phyloP scores from a whole-genome alignment of 768 basidiomycete genomes.

The Lepiota venenata region DNA sequence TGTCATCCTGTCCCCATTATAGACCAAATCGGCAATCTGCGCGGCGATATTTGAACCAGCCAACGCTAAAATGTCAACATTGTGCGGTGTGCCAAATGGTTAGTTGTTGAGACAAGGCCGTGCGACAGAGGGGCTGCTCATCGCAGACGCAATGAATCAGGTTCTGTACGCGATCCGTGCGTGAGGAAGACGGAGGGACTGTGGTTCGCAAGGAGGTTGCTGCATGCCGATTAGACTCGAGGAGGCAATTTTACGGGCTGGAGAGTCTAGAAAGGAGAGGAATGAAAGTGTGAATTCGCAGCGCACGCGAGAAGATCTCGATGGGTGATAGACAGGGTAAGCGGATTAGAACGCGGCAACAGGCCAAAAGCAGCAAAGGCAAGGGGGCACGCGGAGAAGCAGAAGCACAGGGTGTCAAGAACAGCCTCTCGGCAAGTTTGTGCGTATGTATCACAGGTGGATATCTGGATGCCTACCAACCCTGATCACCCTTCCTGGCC shows the following conservation, averaged over 20 bases:
- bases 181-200: background rate
- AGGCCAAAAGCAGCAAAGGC: conserved; percentile 45
- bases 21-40: conserved; percentile 26
- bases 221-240: conserved; percentile 18
- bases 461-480: conserved; percentile 10
- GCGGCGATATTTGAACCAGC: conserved; percentile 16
- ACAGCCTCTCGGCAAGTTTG: conserved; percentile 14
- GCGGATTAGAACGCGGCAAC: conserved; percentile 44
- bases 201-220: conserved; percentile 13
- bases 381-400: conserved; percentile 60
- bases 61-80: conserved; percentile 8
- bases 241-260: conserved; percentile 6
- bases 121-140: background rate
- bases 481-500: conserved; percentile 9
- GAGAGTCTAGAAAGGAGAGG: conserved; percentile 24
- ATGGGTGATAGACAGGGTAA: conserved; percentile 31
- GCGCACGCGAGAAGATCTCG: conserved; percentile 37
- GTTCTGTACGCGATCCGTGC: conserved; percentile 10
- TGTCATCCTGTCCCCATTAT: conserved; percentile 3
- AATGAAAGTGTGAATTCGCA: conserved; percentile 10
- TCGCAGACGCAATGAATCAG: background rate
- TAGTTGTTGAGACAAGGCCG: background rate
- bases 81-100: background rate
- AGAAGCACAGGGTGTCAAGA: conserved; percentile 19
- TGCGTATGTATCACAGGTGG: conserved; percentile 9